These are phyloP conservation scores for Hyaloscypha bicolor DNA, from an alignment of 495 filamentous ascomycete genomes.

Conservation along the genomic window DNA sequence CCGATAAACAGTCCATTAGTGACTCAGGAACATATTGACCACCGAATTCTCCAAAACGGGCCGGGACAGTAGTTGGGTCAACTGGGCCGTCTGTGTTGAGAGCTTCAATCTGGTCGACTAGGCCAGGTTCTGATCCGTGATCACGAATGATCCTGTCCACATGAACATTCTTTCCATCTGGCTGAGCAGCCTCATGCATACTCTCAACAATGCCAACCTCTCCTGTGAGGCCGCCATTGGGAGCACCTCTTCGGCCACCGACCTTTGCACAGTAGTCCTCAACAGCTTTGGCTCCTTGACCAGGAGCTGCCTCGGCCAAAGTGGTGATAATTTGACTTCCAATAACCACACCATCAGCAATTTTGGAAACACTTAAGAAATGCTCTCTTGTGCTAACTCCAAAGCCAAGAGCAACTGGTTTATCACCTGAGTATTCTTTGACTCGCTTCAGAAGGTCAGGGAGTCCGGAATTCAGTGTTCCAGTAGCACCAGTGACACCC, in stretches of 20 bases:
- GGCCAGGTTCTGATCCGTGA: slow-evolving; percentile 57
- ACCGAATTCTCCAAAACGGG: slow-evolving; percentile 94
- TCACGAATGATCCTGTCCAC: slow-evolving; percentile 65
- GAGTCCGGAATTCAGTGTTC: slow-evolving; percentile 75
- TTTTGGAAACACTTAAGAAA: slow-evolving; percentile 78
- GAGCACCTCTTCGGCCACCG: slow-evolving; percentile 60
- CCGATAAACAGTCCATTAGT: slow-evolving; percentile 91
- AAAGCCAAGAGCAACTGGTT: slow-evolving; percentile 90
- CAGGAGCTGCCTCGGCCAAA: slow-evolving; percentile 68
- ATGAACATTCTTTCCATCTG: slow-evolving; percentile 50
- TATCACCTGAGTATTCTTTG: slow-evolving; percentile 88
- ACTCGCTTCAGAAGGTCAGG: slow-evolving; percentile 81
- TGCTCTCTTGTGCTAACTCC: slow-evolving; percentile 95
- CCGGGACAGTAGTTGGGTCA: slow-evolving; percentile 59
- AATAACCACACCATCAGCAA: slow-evolving; percentile 96
- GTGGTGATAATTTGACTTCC: slow-evolving; percentile 82
- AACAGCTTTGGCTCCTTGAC: slow-evolving; percentile 71
- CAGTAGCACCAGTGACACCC: slow-evolving; percentile 92
- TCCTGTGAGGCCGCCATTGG: slow-evolving; percentile 49
- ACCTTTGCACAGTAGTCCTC: slow-evolving; percentile 85
- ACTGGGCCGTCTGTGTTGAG: slow-evolving; percentile 54
- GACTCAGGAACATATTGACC: slow-evolving; percentile 99
- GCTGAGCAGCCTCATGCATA: slow-evolving; percentile 53
- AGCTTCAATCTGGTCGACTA: slow-evolving; percentile 74
- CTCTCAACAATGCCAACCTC: slow-evolving; percentile 70